Conservation (phyloP, 179 eudicot genomes). For the Heliamphora ciliata region DNA sequence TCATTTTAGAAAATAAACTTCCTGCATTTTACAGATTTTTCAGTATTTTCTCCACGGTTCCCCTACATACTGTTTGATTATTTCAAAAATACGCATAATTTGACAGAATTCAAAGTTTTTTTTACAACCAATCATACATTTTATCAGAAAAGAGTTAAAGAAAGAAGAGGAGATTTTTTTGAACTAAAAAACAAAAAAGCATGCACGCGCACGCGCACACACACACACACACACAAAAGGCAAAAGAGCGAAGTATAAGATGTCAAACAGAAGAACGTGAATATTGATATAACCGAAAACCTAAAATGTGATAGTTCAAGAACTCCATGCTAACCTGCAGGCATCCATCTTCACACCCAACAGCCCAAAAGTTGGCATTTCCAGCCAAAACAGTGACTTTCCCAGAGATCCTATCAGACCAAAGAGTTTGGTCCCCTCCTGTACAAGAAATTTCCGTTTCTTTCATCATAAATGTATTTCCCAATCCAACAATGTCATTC, state of each 20-base stretch:
- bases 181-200: background rate
- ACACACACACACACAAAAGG: background rate
- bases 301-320: background rate
- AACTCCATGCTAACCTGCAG: constrained; percentile 54
- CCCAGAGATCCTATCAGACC: constrained; percentile 88
- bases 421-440: constrained; percentile 62
- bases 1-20: background rate
- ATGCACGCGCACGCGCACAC: too few relatives aligned
- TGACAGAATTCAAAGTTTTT: background rate
- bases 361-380: constrained; percentile 92
- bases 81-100: background rate
- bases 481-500: constrained; percentile 66
- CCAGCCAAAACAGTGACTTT: constrained; percentile 94
- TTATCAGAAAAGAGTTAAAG: background rate
- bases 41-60: background rate
- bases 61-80: background rate
- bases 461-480: constrained; percentile 56
- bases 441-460: constrained; percentile 88
- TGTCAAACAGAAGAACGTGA: background rate
- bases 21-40: background rate
- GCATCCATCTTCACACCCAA: constrained; percentile 91
- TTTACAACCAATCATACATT: background rate
- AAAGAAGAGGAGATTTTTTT: background rate
- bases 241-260: background rate
- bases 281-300: background rate